phyloP scores from a whole-genome alignment of 2,329 filamentous ascomycete species.

The Hymenoscyphus infarciens region DNA sequence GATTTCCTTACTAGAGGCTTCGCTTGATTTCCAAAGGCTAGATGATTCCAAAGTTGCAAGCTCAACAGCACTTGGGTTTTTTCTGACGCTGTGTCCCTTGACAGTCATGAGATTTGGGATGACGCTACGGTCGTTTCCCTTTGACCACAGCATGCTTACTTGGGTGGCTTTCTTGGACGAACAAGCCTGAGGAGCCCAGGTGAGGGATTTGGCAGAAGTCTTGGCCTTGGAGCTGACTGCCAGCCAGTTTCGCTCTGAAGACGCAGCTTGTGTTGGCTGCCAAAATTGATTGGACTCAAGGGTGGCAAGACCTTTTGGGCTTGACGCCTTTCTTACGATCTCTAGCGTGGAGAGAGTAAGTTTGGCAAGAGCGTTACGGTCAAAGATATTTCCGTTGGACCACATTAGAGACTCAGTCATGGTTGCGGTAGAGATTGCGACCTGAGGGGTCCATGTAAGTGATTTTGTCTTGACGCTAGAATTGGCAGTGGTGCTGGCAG shows the following conservation, averaged over 20 bases:
- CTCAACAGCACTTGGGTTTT: neutral
- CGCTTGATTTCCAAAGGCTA: conserved; percentile 15
- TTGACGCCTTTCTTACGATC: too few species aligned
- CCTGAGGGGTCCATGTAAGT: neutral
- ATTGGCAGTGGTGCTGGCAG: neutral
- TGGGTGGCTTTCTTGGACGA: neutral
- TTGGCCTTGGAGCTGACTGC: neutral
- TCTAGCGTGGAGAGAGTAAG: neutral
- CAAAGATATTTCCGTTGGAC: neutral
- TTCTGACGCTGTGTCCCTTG: conserved; percentile 1
- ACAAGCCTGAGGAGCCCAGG: neutral
- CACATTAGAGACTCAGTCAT: neutral
- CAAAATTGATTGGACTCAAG: conserved; percentile 2
- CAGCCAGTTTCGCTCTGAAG: conserved; percentile 2
- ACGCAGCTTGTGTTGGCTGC: conserved; percentile 1
- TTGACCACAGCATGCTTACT: conserved; percentile 5
- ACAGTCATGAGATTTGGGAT: neutral
- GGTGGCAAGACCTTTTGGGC: neutral
- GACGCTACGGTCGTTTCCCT: neutral
- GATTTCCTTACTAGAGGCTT: neutral
- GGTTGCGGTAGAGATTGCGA: neutral
- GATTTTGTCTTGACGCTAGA: neutral
- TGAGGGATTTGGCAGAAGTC: neutral
- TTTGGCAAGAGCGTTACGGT: neutral
- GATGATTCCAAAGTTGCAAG: conserved; percentile 12